Conservation (phyloP, 805 yeast species). For the Yarrowia bubula region DNA sequence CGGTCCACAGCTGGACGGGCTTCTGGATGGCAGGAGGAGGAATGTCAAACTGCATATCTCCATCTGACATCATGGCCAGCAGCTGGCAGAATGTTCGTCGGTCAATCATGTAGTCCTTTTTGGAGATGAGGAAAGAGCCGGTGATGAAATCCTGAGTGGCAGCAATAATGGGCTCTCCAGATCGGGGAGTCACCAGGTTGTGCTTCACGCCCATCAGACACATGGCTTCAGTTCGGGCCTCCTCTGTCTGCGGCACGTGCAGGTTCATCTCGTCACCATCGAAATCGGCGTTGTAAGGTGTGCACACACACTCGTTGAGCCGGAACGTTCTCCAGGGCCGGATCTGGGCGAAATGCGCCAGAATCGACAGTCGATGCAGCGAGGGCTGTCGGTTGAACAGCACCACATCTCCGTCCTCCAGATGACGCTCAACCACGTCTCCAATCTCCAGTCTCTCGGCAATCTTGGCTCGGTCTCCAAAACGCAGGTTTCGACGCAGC, state of each 20-base stretch:
- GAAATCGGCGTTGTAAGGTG: constrained; percentile 98
- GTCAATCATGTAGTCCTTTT: constrained; percentile 90
- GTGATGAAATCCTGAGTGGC: constrained; percentile 99
- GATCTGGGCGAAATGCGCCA: constrained; percentile 92
- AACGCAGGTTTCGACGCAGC: constrained; percentile 82
- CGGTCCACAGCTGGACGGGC: constrained; percentile 93
- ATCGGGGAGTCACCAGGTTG: constrained; percentile 89
- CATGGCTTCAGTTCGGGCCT: constrained; percentile 98
- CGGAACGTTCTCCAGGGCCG: constrained; percentile 98
- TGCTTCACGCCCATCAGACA: constrained; percentile 97
- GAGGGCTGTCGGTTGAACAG: constrained; percentile 98
- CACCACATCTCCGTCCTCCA: constrained; percentile 96
- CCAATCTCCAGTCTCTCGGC: constrained; percentile 80
- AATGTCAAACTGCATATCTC: constrained; percentile 76
- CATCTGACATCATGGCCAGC: constrained; percentile 95
- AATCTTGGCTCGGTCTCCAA: constrained; percentile 76
- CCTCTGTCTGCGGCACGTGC: constrained; percentile 98
- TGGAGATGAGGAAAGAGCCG: constrained; percentile 88
- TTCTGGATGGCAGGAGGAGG: constrained; percentile 95
- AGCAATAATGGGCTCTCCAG: constrained; percentile 99
- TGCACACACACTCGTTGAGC: constrained; percentile 96
- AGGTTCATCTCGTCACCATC: constrained; percentile 99
- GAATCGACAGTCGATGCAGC: constrained; percentile 86
- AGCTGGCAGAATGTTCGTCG: constrained; percentile 79
- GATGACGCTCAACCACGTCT: constrained; percentile 92